phyloP scores from a whole-genome alignment of 2,329 filamentous ascomycete species.

The Pestalotiopsis sp. region DNA sequence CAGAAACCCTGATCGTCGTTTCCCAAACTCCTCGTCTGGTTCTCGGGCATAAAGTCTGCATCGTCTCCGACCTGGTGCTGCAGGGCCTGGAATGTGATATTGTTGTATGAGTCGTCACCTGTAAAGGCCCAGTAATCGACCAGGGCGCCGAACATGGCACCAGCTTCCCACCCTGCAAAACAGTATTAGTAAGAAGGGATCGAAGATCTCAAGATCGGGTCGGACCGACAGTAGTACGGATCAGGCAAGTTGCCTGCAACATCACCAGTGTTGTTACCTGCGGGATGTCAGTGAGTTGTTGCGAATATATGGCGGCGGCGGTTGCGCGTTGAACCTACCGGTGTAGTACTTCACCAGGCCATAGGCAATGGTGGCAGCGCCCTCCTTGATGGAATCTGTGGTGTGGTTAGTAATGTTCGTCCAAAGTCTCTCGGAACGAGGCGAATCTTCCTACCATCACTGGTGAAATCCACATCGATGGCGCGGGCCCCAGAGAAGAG shows the following conservation, averaged over 20 bases:
- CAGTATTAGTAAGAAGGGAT: slow-evolving; percentile 18
- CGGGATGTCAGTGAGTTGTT: background rate
- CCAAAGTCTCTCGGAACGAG: background rate
- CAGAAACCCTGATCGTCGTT: slow-evolving; percentile 85
- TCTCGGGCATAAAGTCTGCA: slow-evolving; percentile 67
- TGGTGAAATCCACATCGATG: slow-evolving; percentile 3
- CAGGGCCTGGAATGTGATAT: slow-evolving; percentile 59
- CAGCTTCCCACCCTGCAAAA: slow-evolving; percentile 68
- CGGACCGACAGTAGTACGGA: slow-evolving; percentile 64
- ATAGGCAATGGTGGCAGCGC: slow-evolving; percentile 49
- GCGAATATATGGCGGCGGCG: background rate
- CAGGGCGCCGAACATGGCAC: slow-evolving; percentile 70
- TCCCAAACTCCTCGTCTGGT: slow-evolving; percentile 63
- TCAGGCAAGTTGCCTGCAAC: slow-evolving; percentile 59
- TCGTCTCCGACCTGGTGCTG: slow-evolving; percentile 63
- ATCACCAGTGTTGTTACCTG: slow-evolving; percentile 62
- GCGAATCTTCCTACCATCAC: background rate
- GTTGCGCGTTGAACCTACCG: background rate
- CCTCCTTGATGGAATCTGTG: slow-evolving; percentile 23
- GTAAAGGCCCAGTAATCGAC: slow-evolving; percentile 75
- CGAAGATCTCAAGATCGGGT: slow-evolving; percentile 18
- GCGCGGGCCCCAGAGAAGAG: slow-evolving; percentile 3
- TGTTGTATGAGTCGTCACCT: slow-evolving; percentile 67
- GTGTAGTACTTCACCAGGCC: slow-evolving; percentile 53
- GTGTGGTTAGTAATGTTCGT: background rate